phyloP scores from a whole-genome alignment of 2,329 filamentous ascomycete species.

The Cladosporium sp. region DNA sequence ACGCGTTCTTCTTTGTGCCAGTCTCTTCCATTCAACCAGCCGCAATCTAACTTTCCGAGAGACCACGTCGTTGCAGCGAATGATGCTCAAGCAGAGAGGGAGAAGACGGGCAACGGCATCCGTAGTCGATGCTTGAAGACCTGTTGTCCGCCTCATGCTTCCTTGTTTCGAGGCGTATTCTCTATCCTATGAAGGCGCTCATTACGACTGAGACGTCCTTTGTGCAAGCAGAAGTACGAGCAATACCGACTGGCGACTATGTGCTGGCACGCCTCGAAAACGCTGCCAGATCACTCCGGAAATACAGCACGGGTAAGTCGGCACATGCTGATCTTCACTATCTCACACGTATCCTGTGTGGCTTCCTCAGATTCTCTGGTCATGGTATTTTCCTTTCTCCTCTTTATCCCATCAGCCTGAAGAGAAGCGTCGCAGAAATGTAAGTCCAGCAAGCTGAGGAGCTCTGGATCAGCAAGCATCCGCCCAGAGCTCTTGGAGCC shows the following conservation, averaged over 20 bases:
- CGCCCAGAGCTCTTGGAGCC: background rate
- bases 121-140: no score
- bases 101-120: no score
- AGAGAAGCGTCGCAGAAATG: background rate
- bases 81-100: no score
- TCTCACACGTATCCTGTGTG: background rate
- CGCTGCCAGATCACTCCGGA: background rate
- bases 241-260: background rate
- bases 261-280: background rate
- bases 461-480: conserved; percentile 1
- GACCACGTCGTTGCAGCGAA: no score
- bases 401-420: background rate
- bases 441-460: background rate
- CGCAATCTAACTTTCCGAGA: no score
- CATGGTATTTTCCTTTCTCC: background rate
- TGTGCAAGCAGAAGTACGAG: background rate
- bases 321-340: background rate
- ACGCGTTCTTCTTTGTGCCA: background rate
- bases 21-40: background rate
- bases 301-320: background rate
- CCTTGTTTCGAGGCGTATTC: no score
- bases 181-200: background rate
- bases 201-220: background rate
- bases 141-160: no score
- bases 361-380: background rate